Evolutionary conservation across 495 filamentous ascomycete species (phyloP).

Genomic region (Cenococcum geophilum): DNA sequence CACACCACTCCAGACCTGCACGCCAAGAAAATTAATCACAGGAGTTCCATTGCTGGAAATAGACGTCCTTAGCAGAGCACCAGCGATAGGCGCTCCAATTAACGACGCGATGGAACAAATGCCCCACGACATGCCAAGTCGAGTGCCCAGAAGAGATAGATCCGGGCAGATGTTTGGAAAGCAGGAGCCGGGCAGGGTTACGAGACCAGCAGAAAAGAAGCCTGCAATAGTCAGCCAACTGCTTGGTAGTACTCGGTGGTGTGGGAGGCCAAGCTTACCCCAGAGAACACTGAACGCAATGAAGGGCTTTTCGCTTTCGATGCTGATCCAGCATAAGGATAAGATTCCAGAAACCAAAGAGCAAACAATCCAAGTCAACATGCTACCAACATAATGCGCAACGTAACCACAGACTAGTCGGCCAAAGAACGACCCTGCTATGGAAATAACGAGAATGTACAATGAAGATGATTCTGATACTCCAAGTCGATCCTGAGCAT

Average conservation of each 20-base stretch:
- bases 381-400: constrained; percentile 24
- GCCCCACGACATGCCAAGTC: constrained; percentile 29
- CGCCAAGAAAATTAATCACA: constrained; percentile 18
- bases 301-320: constrained; percentile 15
- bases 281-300: constrained; percentile 28
- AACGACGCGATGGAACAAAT: constrained; percentile 21
- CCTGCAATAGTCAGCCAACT: constrained; percentile 1
- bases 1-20: constrained; percentile 23
- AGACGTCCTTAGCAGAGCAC: constrained; percentile 17
- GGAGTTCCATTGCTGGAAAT: constrained; percentile 11
- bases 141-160: constrained; percentile 22
- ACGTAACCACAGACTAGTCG: constrained; percentile 15
- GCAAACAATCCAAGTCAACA: constrained; percentile 22
- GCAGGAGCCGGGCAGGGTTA: constrained; percentile 24
- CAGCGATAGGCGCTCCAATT: constrained; percentile 28
- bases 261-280: constrained; percentile 12
- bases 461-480: constrained; percentile 17
- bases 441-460: constrained; percentile 20
- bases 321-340: constrained; percentile 19
- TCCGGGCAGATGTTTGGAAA: constrained; percentile 27
- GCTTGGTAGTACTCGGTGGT: not conserved
- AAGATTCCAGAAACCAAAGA: constrained; percentile 16
- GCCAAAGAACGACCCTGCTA: constrained; percentile 24
- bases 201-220: constrained; percentile 26
- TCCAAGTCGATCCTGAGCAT: constrained; percentile 21